A percentile compares a stretch with the other conserved stretches of the same genome.
These are phyloP conservation scores for Fraxinus ornus DNA, from an alignment of 305 asterid genomes.

Conservation along the genomic window DNA sequence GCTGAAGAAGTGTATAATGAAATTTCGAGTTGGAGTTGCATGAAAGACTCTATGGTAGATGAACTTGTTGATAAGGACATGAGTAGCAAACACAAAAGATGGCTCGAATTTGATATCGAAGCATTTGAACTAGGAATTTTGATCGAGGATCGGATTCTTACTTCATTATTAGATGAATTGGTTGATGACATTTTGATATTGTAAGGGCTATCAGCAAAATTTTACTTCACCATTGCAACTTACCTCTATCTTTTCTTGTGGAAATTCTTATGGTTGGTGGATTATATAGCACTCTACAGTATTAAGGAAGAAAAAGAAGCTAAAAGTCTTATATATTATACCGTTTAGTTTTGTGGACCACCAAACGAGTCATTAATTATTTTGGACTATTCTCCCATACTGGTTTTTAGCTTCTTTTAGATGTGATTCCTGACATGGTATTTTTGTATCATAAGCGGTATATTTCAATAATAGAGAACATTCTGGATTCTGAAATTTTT, in stretches of 20 bases:
- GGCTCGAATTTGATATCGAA: slow-evolving; percentile 74
- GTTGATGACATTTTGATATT: slow-evolving; percentile 58
- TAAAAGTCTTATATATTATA: neutral
- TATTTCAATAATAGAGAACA: neutral
- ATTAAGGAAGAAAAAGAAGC: neutral
- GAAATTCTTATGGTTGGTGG: neutral
- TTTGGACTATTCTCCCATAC: neutral
- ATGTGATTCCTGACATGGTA: neutral
- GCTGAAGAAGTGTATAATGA: slow-evolving; percentile 68
- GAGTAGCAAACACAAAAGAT: slow-evolving; percentile 64
- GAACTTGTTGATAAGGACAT: slow-evolving; percentile 75
- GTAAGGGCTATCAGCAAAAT: slow-evolving; percentile 18
- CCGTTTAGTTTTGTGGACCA: neutral
- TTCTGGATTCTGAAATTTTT: neutral
- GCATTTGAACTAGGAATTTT: slow-evolving; percentile 66
- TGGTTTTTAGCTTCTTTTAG: neutral
- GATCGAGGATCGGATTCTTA: slow-evolving; percentile 62
- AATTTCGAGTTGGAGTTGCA: slow-evolving; percentile 50
- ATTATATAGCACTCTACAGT: neutral
- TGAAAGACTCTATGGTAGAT: slow-evolving; percentile 57
- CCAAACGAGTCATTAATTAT: neutral
- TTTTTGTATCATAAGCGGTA: neutral
- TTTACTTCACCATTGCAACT: slow-evolving; percentile 20
- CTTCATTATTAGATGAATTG: slow-evolving; percentile 71
- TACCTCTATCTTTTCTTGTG: neutral